Evolutionary conservation across 2,329 filamentous ascomycete species (phyloP).

Genomic region (Grosmannia serpens): DNA sequence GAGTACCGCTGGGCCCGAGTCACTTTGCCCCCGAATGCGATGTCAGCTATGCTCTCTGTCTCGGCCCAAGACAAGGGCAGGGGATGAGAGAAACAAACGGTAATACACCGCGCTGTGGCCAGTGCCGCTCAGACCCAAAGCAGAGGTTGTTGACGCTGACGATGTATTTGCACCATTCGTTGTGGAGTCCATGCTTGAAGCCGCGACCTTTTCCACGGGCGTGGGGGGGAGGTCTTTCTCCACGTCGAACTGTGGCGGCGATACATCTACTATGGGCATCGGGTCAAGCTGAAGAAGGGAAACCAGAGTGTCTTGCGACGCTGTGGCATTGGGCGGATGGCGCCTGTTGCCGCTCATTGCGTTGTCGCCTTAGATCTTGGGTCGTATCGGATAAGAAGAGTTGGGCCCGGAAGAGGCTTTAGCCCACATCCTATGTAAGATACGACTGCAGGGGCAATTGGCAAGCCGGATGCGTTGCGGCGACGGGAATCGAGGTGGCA

Average conservation of each 20-base stretch:
- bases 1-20: constrained; percentile 55
- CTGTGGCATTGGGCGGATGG: constrained; percentile 22
- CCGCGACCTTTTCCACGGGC: constrained; percentile 19
- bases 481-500: background rate
- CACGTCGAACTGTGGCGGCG: constrained; percentile 26
- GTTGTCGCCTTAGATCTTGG: background rate
- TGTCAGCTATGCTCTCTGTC: background rate
- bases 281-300: constrained; percentile 73
- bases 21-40: constrained; percentile 33
- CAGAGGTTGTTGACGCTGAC: constrained; percentile 12
- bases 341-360: constrained; percentile 13
- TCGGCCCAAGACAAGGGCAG: background rate
- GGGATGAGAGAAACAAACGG: constrained; percentile 37
- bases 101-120: constrained; percentile 67
- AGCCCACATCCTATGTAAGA: no score
- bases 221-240: constrained; percentile 35
- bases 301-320: constrained; percentile 43
- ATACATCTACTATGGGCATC: constrained; percentile 53
- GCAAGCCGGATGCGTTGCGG: background rate
- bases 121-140: constrained; percentile 46
- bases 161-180: background rate
- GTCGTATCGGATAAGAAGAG: no score
- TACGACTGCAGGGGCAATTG: background rate
- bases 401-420: no score
- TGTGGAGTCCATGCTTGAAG: background rate